phyloP scores from a whole-genome alignment of 2,329 filamentous ascomycete species.

The Alternaria consortialis region DNA sequence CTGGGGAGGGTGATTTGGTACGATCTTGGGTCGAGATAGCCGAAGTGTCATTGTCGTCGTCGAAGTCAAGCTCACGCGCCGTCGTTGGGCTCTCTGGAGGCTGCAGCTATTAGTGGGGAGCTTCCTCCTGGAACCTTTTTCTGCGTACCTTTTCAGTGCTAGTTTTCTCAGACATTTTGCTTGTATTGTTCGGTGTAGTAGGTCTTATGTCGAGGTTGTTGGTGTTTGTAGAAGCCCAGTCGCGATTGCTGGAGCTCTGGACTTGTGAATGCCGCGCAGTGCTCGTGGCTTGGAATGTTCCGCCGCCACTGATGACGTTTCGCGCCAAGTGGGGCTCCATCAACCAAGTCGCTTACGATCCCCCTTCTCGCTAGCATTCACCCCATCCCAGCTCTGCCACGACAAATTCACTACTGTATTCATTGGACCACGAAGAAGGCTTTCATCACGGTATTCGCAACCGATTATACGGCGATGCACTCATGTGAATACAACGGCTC shows the following conservation, averaged over 20 bases:
- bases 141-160: constrained; percentile 21
- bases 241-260: constrained; percentile 8
- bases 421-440: neutral
- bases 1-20: constrained; percentile 49
- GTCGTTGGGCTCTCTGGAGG: constrained; percentile 57
- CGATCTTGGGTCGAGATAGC: constrained; percentile 35
- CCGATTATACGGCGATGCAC: too few species aligned
- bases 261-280: constrained; percentile 15
- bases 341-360: neutral
- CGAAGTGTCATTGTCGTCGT: constrained; percentile 63
- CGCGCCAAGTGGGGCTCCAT: constrained; percentile 20
- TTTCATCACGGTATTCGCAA: too few species aligned
- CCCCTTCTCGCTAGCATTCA: neutral
- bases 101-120: constrained; percentile 19
- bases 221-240: neutral
- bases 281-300: constrained; percentile 20
- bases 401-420: neutral
- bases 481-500: too few species aligned
- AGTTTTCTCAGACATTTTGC: constrained; percentile 32
- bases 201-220: neutral
- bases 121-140: neutral
- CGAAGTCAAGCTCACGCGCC: constrained; percentile 65
- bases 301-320: constrained; percentile 27
- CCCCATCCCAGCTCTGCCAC: neutral
- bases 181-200: neutral